phyloP scores from a whole-genome alignment of 345 rosid species.

The Brassica carinata region DNA sequence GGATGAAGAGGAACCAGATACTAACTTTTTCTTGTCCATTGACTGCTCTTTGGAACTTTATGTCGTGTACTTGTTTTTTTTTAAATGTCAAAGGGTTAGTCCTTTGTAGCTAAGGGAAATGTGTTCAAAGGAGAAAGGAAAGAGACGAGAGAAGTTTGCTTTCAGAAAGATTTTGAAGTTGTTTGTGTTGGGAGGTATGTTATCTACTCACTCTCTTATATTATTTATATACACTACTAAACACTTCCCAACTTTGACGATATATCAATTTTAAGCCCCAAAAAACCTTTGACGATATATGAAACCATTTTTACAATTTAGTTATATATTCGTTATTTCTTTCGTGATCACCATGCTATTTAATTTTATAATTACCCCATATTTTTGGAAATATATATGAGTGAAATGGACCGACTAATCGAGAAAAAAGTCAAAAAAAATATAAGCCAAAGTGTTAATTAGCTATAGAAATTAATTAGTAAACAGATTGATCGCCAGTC shows the following conservation, averaged over 20 bases:
- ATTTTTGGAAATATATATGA: not conserved
- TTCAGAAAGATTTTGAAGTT: conserved; percentile 12
- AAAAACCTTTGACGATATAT: too few species aligned
- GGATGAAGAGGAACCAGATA: conserved; percentile 33
- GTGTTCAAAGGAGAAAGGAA: not conserved
- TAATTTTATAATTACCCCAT: not conserved
- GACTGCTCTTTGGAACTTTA: conserved; percentile 20
- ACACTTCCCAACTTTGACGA: conserved; percentile 16
- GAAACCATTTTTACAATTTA: not conserved
- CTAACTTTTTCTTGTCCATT: conserved; percentile 43
- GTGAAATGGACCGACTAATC: not conserved
- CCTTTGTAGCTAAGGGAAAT: conserved; percentile 25
- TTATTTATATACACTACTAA: conserved; percentile 33
- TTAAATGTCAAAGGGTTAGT: conserved; percentile 25
- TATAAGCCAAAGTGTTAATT: not conserved
- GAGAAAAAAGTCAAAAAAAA: too few species aligned
- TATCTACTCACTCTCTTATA: conserved; percentile 17
- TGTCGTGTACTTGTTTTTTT: not conserved
- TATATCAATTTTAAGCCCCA: too few species aligned
- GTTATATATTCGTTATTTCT: not conserved
- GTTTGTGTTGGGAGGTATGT: conserved; percentile 24
- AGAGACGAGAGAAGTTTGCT: conserved; percentile 19
- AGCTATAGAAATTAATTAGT: too few species aligned
- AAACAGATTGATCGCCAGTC: not conserved
- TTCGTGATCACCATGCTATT: too few species aligned